phyloP scores from a whole-genome alignment of 2,329 filamentous ascomycete species.

The Stagonosporopsis rhizophila region DNA sequence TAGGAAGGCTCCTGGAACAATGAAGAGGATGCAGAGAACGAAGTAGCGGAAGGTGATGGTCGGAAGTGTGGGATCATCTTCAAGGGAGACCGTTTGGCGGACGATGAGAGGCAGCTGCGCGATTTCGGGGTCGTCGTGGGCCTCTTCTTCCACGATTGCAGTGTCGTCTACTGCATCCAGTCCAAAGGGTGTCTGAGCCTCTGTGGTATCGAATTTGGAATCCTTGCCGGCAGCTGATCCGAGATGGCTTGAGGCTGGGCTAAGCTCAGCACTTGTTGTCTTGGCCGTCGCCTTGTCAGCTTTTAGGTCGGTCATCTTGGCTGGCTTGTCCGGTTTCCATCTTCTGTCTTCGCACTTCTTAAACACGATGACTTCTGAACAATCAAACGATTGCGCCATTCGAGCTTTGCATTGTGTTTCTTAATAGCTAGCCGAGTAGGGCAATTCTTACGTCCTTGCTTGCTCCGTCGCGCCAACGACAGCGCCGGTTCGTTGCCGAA shows the following conservation, averaged over 20 bases:
- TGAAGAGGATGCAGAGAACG: constrained; percentile 62
- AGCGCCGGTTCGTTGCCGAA: constrained; percentile 3
- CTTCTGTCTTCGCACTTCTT: constrained; percentile 1
- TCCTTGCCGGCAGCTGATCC: constrained; percentile 7
- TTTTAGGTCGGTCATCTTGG: constrained; percentile 17
- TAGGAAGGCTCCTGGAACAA: constrained; percentile 64
- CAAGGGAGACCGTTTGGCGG: constrained; percentile 63
- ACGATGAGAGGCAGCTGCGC: constrained; percentile 62
- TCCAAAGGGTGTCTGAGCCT: constrained; percentile 5
- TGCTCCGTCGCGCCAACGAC: constrained; percentile 5
- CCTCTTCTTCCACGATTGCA: constrained; percentile 24
- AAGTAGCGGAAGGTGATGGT: constrained; percentile 69
- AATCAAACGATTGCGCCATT: constrained; percentile 16
- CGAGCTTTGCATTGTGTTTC: constrained; percentile 16
- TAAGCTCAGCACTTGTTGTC: constrained; percentile 21
- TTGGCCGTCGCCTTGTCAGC: constrained; percentile 23
- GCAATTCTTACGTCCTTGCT: constrained; percentile 16
- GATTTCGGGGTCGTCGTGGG: constrained; percentile 36
- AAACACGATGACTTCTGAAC: not conserved
- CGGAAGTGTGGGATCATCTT: constrained; percentile 63
- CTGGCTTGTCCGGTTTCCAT: constrained; percentile 7
- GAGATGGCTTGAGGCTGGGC: constrained; percentile 16
- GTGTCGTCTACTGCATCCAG: constrained; percentile 17
- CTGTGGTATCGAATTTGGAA: constrained; percentile 3
- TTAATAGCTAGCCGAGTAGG: constrained; percentile 2